A percentile compares a stretch with the other conserved stretches of the same genome.
These are phyloP conservation scores for Ichthyophthirius multifiliis DNA, from an alignment of 169 alveolate genomes.

Conservation along the genomic window DNA sequence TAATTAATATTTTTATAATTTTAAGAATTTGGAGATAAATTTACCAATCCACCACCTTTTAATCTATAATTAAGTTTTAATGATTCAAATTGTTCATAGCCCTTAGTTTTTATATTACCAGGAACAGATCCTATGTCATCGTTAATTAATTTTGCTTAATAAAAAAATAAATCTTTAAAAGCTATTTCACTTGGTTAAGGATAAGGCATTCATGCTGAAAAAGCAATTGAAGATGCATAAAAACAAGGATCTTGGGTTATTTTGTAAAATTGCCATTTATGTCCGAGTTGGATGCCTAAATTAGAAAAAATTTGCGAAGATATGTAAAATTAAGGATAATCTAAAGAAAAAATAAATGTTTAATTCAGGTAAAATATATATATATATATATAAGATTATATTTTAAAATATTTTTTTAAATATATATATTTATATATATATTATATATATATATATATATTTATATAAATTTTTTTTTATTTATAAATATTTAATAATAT, in stretches of 20 bases:
- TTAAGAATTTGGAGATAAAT: constrained; percentile 68
- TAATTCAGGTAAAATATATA: constrained; percentile 10
- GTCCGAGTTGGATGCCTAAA: constrained; percentile 83
- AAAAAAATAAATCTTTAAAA: constrained; percentile 57
- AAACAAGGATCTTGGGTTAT: constrained; percentile 81
- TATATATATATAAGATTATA: too few relatives aligned
- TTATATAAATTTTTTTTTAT: too few relatives aligned
- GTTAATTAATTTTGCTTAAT: constrained; percentile 60
- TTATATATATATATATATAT: too few relatives aligned
- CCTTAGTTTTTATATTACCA: constrained; percentile 78
- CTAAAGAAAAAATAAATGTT: constrained; percentile 32
- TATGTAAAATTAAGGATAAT: constrained; percentile 10
- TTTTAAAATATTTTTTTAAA: too few relatives aligned
- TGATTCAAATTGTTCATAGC: constrained; percentile 62
- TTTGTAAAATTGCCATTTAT: constrained; percentile 81
- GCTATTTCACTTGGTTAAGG: constrained; percentile 83
- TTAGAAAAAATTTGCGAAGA: constrained; percentile 73
- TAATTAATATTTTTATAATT: not conserved
- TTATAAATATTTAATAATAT: too few relatives aligned
- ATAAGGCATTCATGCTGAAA: constrained; percentile 80
- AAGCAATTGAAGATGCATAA: constrained; percentile 71
- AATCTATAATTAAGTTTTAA: constrained; percentile 61
- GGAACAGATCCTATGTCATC: constrained; percentile 82
- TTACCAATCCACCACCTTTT: constrained; percentile 80
- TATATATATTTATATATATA: too few relatives aligned